Evolutionary conservation across 257 asterid genomes (phyloP).

Genomic region (Agastache rugosa): DNA sequence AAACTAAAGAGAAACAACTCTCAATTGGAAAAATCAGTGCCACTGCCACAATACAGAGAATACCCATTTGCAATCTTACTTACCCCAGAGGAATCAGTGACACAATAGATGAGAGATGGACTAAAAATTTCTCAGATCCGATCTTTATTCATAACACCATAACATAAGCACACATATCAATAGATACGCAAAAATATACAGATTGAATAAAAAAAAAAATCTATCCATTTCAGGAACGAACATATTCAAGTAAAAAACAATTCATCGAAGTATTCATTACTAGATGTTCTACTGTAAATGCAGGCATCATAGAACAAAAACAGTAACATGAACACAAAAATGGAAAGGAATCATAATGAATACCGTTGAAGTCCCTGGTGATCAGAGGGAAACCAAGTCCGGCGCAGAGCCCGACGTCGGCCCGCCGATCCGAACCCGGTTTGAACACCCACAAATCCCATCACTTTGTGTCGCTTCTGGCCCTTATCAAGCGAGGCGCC

Average conservation of each 20-base stretch:
- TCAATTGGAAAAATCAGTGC: constrained; percentile 9
- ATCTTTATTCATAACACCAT: constrained; percentile 19
- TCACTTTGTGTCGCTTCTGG: constrained; percentile 73
- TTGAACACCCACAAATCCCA: constrained; percentile 95
- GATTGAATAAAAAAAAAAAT: not conserved
- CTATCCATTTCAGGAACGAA: not conserved
- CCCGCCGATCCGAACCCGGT: constrained; percentile 89
- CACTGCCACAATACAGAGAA: not conserved
- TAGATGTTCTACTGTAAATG: not conserved
- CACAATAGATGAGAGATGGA: not conserved
- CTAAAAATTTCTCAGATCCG: not conserved
- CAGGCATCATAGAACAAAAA: not conserved
- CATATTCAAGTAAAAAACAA: not conserved
- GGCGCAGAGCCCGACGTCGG: constrained; percentile 78
- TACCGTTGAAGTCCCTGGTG: constrained; percentile 81
- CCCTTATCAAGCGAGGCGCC: constrained; percentile 46
- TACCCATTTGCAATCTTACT: constrained; percentile 2
- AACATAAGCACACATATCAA: constrained; percentile 12
- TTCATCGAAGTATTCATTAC: not conserved
- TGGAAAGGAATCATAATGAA: not conserved
- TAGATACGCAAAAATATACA: not conserved
- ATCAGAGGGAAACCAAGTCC: constrained; percentile 95
- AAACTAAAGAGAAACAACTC: constrained; percentile 13
- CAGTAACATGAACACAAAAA: not conserved
- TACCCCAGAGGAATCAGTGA: not conserved